Evolutionary conservation across 768 basidiomycete genomes (phyloP), one percentile per base, ranked within the genome.

Genomic region (Termitomyces sp.): DNA sequence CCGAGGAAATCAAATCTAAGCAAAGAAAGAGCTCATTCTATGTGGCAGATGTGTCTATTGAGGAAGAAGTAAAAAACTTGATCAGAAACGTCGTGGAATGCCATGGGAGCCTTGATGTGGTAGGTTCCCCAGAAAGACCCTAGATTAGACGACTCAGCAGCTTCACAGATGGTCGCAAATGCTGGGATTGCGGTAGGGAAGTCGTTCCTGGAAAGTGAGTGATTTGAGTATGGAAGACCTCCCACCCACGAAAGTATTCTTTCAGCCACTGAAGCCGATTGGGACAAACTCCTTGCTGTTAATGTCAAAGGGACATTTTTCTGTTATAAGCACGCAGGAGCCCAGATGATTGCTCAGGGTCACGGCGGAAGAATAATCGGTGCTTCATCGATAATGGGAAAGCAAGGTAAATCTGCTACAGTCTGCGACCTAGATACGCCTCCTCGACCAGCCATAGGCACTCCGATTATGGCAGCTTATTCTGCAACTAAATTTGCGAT

Each of bases 241-340:
- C 42, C 17, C 42, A 45, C 6, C 11, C 6, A 50, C 31, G 4
- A 20, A 42, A 20, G 14, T 1, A 34, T 32, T 11, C 25, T n/a
- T 29, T 42, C 53, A 77, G 82, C 74, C 4, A 66, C 69, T 3
- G 50, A 73, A 1, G 71, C 77, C 9, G 70, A 76, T 0, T 80
- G 73, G 76, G 77, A 86, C 66, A 71, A 66, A 67, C 45, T 73
- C 7, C 72, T 81, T 62, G 73, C 77, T 5, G 73, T 87, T 65
- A 88, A 89, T 65, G 75, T 80, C 62, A 79, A 82, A 57, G 86
- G 86, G 42, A 72, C 79, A 2, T 86, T 83, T 73, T 77, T 84
- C 62, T 87, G 84, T 68, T 88, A 87, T 49, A 84, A 87, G 57
- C 77, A 86, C 61, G 88, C 86, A 2, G 86, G 83, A 17, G 74